Base-by-base conservation (phyloP, 2,329 filamentous ascomycete genomes). In the Microsporum ferrugineum region DNA sequence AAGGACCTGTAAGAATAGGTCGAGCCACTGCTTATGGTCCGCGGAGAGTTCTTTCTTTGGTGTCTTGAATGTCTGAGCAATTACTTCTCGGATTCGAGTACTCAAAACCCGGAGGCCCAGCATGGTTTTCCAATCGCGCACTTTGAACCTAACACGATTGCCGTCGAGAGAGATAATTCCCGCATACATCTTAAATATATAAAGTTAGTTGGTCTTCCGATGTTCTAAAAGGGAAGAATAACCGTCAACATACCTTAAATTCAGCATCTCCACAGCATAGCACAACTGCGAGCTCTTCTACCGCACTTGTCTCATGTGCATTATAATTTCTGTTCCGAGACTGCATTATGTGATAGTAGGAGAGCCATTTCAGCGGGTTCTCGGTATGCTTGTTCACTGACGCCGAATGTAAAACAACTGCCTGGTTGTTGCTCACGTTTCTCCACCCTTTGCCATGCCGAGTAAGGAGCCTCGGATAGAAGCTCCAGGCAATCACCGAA, bases 341-440 rank as follows among this genome's bases (percentile, higher is more conserved):
- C 73, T 96, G 91, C 89, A 97, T 95, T 65, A 97, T 96, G 72
- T 95, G 88, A 76, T 97, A 97, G 73, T 96, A 99, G 0, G 89
- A 94, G 51, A 99, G 77, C 85, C 89, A 97, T 69, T 85, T 87
- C 43, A 91, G 77, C 45, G 70, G 65, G 0, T 65, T 45, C n/a
- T 75, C 72, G 4, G 71, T 65, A 63, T 78, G 79, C 5, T 91
- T 91, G 73, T 97, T 97, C 66, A 99, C 89, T 0, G 90, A 95
- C 0, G 87, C 88, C 0, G 91, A 88, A 66, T 95, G 90, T 23
- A 99, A 78, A 61, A 85, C 90, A 67, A 99, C 91, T 51, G 84
- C 82, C 73, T 97, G 92, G 71, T 95, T 96, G 76, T 96, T 97
- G 59, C 88, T 85, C 63, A 96, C 85, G 66, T 96, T 97, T 60